Conservation (phyloP, 805 yeast species). For the Metschnikowia arizonensis region DNA sequence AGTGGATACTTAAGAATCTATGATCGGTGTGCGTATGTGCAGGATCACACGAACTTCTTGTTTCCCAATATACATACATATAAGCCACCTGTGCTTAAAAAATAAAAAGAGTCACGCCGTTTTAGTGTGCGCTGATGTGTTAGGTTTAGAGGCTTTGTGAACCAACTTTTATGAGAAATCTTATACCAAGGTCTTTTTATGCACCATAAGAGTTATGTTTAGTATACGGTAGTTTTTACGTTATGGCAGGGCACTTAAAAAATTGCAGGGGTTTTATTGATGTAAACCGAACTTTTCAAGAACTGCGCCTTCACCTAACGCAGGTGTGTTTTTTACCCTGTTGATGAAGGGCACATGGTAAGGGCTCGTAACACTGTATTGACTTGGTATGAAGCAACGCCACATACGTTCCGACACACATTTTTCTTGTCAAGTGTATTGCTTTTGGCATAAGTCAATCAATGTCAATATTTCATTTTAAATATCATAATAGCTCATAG, state of each 20-base stretch:
- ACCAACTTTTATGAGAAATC: background rate
- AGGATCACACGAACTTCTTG: background rate
- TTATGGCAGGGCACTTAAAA: background rate
- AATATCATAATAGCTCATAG: background rate
- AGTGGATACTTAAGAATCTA: background rate
- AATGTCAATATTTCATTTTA: background rate
- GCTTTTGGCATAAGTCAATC: background rate
- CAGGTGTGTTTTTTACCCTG: background rate
- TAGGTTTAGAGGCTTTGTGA: too few species aligned
- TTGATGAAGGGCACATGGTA: background rate
- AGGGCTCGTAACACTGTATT: background rate
- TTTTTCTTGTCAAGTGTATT: background rate
- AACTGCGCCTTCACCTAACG: background rate
- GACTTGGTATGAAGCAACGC: background rate
- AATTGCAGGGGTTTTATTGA: background rate
- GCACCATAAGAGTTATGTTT: background rate
- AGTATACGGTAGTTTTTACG: background rate
- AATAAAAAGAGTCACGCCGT: background rate
- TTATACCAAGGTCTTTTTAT: background rate
- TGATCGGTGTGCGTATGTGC: background rate
- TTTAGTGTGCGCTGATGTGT: too few species aligned
- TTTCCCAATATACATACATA: too few species aligned
- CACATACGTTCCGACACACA: background rate
- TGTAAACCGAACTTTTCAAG: background rate
- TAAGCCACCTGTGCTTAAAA: background rate